Percentiles rank a stretch among this genome's conserved stretches.
Conservation (phyloP, 148 eudicot genomes). For the Selenicereus undatus region DNA sequence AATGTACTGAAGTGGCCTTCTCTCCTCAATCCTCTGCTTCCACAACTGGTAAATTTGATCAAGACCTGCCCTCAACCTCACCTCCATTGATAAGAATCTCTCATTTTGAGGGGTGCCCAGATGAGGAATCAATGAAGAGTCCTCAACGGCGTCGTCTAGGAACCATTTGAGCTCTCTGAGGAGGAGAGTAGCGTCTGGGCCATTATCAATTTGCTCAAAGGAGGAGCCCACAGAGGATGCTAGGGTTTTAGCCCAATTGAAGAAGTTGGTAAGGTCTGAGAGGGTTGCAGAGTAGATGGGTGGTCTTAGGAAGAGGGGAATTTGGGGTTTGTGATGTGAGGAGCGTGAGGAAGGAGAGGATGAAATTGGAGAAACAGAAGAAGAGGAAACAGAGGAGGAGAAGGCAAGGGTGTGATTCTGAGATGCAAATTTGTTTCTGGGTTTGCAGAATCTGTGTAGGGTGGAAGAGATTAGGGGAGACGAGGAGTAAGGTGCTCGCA, state of each 20-base stretch:
- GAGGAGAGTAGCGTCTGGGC: conserved; percentile 53
- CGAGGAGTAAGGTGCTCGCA: not conserved
- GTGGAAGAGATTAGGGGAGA: not conserved
- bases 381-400: conserved; percentile 13
- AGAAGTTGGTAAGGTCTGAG: conserved; percentile 54
- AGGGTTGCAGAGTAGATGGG: conserved; percentile 47
- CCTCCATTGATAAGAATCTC: conserved; percentile 14
- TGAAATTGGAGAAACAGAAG: conserved; percentile 6
- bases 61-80: conserved; percentile 45
- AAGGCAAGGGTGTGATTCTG: not conserved
- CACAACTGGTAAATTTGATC: conserved; percentile 58
- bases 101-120: conserved; percentile 24
- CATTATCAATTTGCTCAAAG: conserved; percentile 50
- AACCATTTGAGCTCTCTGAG: conserved; percentile 84
- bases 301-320: conserved; percentile 67
- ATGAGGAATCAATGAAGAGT: conserved; percentile 28
- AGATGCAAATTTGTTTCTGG: not conserved
- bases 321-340: conserved; percentile 46
- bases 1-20: conserved; percentile 90
- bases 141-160: conserved; percentile 58
- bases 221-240: conserved; percentile 46
- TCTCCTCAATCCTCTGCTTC: conserved; percentile 66
- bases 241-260: conserved; percentile 65
- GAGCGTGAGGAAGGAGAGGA: conserved; percentile 10
- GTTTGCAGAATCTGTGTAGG: not conserved